Evolutionary conservation across 805 yeast genomes (phyloP).

Genomic region (Brettanomyces bruxellensis): DNA sequence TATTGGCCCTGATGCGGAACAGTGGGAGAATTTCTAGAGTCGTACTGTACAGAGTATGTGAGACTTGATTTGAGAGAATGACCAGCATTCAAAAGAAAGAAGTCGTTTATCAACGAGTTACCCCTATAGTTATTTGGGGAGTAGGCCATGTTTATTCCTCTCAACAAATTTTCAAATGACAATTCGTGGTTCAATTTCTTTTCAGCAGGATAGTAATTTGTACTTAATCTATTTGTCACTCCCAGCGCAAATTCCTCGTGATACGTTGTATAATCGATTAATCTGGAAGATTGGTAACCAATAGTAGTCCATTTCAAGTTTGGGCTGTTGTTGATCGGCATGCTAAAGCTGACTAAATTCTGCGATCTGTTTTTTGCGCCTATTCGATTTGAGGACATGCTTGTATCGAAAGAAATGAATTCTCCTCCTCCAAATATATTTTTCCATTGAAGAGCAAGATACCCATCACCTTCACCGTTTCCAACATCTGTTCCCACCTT

Average conservation of each 20-base stretch:
- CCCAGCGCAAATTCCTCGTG: constrained; percentile 38
- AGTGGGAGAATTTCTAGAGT: constrained; percentile 33
- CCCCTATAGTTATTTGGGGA: constrained; percentile 17
- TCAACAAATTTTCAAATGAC: constrained; percentile 33
- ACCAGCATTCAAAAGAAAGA: constrained; percentile 32
- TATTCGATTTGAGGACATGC: constrained; percentile 31
- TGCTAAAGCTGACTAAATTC: constrained; percentile 37
- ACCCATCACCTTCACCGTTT: constrained; percentile 95
- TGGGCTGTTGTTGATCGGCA: constrained; percentile 36
- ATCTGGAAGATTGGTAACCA: constrained; percentile 33
- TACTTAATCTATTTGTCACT: constrained; percentile 30
- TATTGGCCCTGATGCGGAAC: constrained; percentile 35
- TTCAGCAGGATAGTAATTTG: constrained; percentile 25
- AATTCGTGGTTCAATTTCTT: constrained; percentile 37
- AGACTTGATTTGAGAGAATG: constrained; percentile 36
- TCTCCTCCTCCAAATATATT: constrained; percentile 55
- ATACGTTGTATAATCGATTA: constrained; percentile 37
- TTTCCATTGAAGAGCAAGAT: constrained; percentile 60
- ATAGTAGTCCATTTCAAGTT: constrained; percentile 31
- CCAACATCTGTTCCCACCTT: constrained; percentile 95
- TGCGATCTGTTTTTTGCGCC: constrained; percentile 39
- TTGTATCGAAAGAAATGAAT: constrained; percentile 36
- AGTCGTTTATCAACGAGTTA: constrained; percentile 24
- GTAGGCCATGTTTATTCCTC: constrained; percentile 25
- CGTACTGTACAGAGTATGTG: constrained; percentile 31